phyloP scores from a whole-genome alignment of 495 filamentous ascomycete species.

The Tricharina praecox region DNA sequence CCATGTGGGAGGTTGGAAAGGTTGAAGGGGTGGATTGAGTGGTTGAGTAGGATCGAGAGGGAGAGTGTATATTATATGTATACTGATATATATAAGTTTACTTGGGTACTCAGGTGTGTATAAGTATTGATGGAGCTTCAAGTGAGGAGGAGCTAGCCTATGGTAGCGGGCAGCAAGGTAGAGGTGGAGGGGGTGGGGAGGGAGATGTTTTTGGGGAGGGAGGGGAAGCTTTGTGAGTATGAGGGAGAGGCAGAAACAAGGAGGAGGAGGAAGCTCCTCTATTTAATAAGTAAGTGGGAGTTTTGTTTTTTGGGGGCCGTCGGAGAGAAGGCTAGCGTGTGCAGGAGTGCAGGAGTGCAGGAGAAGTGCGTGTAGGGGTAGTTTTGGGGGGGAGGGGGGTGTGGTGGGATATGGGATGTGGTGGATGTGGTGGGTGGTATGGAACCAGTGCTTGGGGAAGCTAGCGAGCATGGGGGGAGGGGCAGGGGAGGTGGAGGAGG shows the following conservation, averaged over 20 bases:
- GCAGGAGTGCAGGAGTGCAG: not conserved
- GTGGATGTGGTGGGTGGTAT: not conserved
- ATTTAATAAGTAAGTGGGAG: not conserved
- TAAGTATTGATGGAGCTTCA: too few species aligned
- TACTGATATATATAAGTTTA: too few species aligned
- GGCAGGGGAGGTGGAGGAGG: constrained; percentile 18
- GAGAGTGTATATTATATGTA: too few species aligned
- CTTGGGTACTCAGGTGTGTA: too few species aligned
- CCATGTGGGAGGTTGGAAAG: too few species aligned
- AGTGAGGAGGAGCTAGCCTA: too few species aligned
- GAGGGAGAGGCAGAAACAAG: not conserved
- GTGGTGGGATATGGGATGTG: not conserved
- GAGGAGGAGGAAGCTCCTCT: not conserved
- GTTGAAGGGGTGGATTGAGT: too few species aligned
- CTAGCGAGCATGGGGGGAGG: constrained; percentile 7
- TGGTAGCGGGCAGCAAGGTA: not conserved
- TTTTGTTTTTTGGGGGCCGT: not conserved
- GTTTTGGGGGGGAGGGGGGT: too few species aligned
- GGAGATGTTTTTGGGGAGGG: not conserved
- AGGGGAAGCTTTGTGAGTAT: not conserved
- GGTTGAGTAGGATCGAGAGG: too few species aligned
- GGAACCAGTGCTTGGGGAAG: constrained; percentile 14
- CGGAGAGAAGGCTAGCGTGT: not conserved
- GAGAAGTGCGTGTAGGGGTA: not conserved
- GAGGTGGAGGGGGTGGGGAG: not conserved